Percentiles rank a stretch among this genome's conserved stretches.
phyloP scores from a whole-genome alignment of 768 basidiomycete genomes.

The Mycena filopes region DNA sequence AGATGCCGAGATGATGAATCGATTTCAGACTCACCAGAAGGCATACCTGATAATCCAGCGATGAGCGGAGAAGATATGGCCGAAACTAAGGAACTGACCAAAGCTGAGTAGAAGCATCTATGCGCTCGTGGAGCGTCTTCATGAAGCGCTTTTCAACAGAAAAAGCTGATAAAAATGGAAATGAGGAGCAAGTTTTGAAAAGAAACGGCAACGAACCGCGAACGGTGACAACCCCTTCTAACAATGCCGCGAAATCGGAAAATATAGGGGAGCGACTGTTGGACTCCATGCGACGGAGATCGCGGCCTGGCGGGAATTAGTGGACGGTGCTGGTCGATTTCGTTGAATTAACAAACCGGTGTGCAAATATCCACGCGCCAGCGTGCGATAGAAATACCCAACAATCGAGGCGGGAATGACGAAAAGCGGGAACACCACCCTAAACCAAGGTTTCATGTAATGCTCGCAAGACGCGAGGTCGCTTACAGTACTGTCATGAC shows the following conservation, averaged over 20 bases:
- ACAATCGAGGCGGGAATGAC: constrained; percentile 60
- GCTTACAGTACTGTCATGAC: constrained; percentile 43
- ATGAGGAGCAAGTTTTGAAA: constrained; percentile 69
- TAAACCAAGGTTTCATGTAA: constrained; percentile 28
- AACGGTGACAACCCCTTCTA: constrained; percentile 92
- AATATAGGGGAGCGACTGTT: constrained; percentile 67
- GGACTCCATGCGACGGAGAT: constrained; percentile 27
- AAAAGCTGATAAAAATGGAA: constrained; percentile 58
- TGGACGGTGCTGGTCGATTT: no score
- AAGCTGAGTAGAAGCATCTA: constrained; percentile 85
- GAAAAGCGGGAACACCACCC: constrained; percentile 85
- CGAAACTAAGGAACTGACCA: constrained; percentile 48
- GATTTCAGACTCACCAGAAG: constrained; percentile 58
- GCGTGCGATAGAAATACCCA: constrained; percentile 8
- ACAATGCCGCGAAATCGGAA: constrained; percentile 81
- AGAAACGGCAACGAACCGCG: constrained; percentile 5
- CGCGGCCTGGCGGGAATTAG: no score
- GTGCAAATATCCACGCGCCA: constrained; percentile 3
- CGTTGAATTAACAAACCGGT: no score
- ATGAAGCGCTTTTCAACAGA: constrained; percentile 84
- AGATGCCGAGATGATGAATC: constrained; percentile 80
- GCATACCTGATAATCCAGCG: constrained; percentile 45
- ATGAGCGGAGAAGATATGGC: no score
- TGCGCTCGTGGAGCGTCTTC: constrained; percentile 74
- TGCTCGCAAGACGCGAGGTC: not conserved